Percentiles rank a stretch among this genome's conserved stretches.
Conservation (phyloP, 2,329 filamentous ascomycete genomes). For the Pseudogymnoascus sp. region DNA sequence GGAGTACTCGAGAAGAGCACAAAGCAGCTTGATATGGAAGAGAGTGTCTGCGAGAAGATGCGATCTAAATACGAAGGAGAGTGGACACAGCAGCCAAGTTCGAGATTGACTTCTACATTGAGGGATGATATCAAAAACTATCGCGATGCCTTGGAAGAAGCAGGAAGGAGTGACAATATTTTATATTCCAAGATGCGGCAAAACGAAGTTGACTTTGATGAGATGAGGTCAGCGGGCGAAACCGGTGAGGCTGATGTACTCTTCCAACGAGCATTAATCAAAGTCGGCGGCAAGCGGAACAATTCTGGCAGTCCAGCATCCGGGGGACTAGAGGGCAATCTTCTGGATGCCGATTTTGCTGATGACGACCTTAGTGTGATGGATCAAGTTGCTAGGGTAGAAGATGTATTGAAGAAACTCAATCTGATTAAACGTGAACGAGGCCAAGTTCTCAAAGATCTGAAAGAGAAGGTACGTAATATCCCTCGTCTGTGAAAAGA, state of each 20-base stretch:
- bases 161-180: slow-evolving; percentile 76
- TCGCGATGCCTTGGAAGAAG: slow-evolving; percentile 81
- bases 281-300: slow-evolving; percentile 57
- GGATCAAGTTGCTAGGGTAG: slow-evolving; percentile 82
- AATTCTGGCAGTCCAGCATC: slow-evolving; percentile 51
- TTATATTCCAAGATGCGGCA: slow-evolving; percentile 77
- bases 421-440: slow-evolving; percentile 89
- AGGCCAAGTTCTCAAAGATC: slow-evolving; percentile 84
- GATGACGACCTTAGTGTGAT: slow-evolving; percentile 73
- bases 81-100: slow-evolving; percentile 96
- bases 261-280: slow-evolving; percentile 80
- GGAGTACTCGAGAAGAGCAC: slow-evolving; percentile 68
- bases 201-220: slow-evolving; percentile 82
- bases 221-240: slow-evolving; percentile 87
- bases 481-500: background rate
- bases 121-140: slow-evolving; percentile 83
- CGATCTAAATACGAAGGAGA: slow-evolving; percentile 90
- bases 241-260: slow-evolving; percentile 79
- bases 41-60: slow-evolving; percentile 99
- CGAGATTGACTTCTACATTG: slow-evolving; percentile 77
- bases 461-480: slow-evolving; percentile 82
- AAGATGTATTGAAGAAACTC: slow-evolving; percentile 83
- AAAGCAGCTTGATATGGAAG: slow-evolving; percentile 92
- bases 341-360: slow-evolving; percentile 87
- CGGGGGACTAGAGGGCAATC: slow-evolving; percentile 59